Percentiles rank a stretch among this genome's conserved stretches.
phyloP scores from a whole-genome alignment of 352 stramenopile species.

The Phytopythium oedochilum region DNA sequence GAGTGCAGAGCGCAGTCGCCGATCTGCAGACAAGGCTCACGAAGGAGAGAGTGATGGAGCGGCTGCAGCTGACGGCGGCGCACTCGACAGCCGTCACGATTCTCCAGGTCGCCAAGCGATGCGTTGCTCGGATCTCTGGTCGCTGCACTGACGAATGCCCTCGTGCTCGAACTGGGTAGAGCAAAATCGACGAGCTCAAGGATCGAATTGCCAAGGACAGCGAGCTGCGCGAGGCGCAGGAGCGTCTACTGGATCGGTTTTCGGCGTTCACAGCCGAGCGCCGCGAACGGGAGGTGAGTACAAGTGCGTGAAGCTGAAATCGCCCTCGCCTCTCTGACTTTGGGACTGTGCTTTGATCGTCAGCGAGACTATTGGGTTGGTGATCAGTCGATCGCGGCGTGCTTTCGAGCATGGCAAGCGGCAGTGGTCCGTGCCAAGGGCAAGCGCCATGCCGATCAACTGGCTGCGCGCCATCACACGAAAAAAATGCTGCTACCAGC shows the following conservation, averaged over 20 bases:
- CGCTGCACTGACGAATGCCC: no score
- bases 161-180: slow-evolving; percentile 10
- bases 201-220: slow-evolving; percentile 8
- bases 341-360: slow-evolving; percentile 1
- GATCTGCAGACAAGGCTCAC: slow-evolving; percentile 17
- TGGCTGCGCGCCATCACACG: slow-evolving; percentile 8
- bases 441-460: slow-evolving; percentile 1
- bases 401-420: slow-evolving; percentile 26
- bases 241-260: slow-evolving; percentile 24
- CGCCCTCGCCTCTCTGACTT: not conserved
- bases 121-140: no score
- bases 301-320: not conserved
- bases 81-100: slow-evolving; percentile 41
- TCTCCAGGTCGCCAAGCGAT: slow-evolving; percentile 23
- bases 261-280: slow-evolving; percentile 20
- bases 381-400: slow-evolving; percentile 13
- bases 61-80: slow-evolving; percentile 39
- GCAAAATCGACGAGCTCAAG: slow-evolving; percentile 39
- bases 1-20: slow-evolving; percentile 18
- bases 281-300: slow-evolving; percentile 16
- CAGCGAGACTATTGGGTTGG: slow-evolving; percentile 21
- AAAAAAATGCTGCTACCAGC: slow-evolving; percentile 12
- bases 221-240: slow-evolving; percentile 4
- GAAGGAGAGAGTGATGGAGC: slow-evolving; percentile 24
- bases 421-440: not conserved